Conservation (phyloP, 306 rosid genomes). For the Morella rubra region DNA sequence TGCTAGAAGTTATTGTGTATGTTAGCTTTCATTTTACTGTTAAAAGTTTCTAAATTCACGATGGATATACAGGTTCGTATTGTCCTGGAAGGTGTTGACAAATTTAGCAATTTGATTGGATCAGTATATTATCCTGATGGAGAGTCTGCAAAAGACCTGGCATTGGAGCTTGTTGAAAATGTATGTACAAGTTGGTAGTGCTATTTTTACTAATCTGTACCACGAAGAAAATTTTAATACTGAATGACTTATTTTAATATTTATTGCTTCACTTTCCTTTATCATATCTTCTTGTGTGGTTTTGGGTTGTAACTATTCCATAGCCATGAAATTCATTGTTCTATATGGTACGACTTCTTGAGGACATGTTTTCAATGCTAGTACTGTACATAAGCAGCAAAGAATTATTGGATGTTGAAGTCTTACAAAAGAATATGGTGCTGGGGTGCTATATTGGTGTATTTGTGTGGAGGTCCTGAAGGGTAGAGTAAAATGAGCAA, state of each 20-base stretch:
- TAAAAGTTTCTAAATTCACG: constrained; percentile 32
- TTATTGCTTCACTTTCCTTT: constrained; percentile 8
- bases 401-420: neutral
- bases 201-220: constrained; percentile 16
- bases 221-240: constrained; percentile 13
- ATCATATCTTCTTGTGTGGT: constrained; percentile 24
- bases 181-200: constrained; percentile 42
- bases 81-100: constrained; percentile 93
- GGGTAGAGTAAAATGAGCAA: neutral
- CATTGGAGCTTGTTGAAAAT: constrained; percentile 87
- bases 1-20: constrained; percentile 11
- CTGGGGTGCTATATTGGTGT: neutral
- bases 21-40: constrained; percentile 6
- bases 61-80: constrained; percentile 74
- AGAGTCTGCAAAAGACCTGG: constrained; percentile 88
- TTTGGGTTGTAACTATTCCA: constrained; percentile 13
- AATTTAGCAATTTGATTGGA: constrained; percentile 94
- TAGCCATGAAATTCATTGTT: neutral
- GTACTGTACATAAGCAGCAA: neutral
- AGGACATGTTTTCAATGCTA: neutral
- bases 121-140: constrained; percentile 94
- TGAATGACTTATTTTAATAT: constrained; percentile 9
- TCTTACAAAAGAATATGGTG: neutral
- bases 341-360: constrained; percentile 4
- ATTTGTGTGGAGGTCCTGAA: neutral